Conservation (phyloP, 495 filamentous ascomycete species). For the Penicillium cosmopolitanum region DNA sequence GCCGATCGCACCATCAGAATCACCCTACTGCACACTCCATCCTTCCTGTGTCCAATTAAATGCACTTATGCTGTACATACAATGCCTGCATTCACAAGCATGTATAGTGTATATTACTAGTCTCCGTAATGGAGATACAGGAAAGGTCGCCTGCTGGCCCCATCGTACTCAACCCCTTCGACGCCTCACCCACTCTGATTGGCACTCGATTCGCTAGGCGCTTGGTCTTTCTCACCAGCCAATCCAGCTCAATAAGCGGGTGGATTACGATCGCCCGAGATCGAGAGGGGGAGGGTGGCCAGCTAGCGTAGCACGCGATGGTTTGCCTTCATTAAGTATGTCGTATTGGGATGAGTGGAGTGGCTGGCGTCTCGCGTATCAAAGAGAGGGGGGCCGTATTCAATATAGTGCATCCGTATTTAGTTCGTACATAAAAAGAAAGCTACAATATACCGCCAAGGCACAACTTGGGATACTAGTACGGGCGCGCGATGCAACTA, state of each 20-base stretch:
- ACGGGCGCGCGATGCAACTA: background rate
- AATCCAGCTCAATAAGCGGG: slow-evolving; percentile 11
- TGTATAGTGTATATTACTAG: background rate
- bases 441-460: background rate
- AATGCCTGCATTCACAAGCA: background rate
- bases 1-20: no score
- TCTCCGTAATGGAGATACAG: background rate
- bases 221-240: slow-evolving; percentile 10
- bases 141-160: background rate
- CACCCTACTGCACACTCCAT: background rate
- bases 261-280: slow-evolving; percentile 22
- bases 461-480: background rate
- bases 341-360: background rate
- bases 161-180: background rate
- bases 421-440: no score
- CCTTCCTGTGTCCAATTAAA: background rate
- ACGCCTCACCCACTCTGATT: background rate
- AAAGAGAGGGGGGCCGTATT: background rate
- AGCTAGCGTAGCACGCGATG: slow-evolving; percentile 9
- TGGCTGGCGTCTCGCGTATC: background rate
- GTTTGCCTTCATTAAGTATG: slow-evolving; percentile 10
- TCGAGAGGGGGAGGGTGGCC: slow-evolving; percentile 1
- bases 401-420: background rate
- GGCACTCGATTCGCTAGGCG: slow-evolving; percentile 12
- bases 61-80: no score